Base-by-base conservation (phyloP, 176 grass and related monocot genomes). In the Triticum timopheevii region DNA sequence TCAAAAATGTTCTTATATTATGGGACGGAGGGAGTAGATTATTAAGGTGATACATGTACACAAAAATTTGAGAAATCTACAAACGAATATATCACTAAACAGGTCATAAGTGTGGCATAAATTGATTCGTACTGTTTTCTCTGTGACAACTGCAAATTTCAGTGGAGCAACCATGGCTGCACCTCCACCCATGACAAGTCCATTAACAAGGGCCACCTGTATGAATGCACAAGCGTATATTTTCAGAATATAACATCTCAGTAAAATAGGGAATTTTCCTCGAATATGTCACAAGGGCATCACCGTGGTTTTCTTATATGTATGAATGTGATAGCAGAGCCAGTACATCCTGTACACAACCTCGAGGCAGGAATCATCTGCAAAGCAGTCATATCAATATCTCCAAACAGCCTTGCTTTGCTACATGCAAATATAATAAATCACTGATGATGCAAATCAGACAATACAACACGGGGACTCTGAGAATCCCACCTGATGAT, bases 311-410 rank as follows among this genome's bases (percentile, higher is more conserved):
- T 94, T 99, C 89, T 99, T 96, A 56, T 96, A 99, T 7, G 97
- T 96, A 61, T 96, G 97, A 45, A 99, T 93, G 81, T 98, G 97
- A 80, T 96, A 96, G 84, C 97, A 98, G 70, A 98, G 88, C 94
- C 97, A 96, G 76, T 98, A 98, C 97, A 98, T 98, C 81, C 94
- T 98, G 65, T 98, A 98, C 7, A 96, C 94, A 62, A 98, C 97
- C 75, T 96, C 94, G 1, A 96, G 94, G 65, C 94, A 96, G 40
- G 92, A 94, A 88, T 96, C 92, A 91, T 94, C 94, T 98, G 81
- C 80, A 82, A 93, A 86, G 73, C 65, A 44, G 35, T 44, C 7
- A 19, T 38, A 23, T 73, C 52, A 73, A n/a, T 40, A 70, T 16
- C 8, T 83, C 23, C 24, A 27, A 69, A 27, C 19, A 39, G 62